Evolutionary conservation across 2,329 filamentous ascomycete genomes (phyloP).

Genomic region (Fusarium nodosum): DNA sequence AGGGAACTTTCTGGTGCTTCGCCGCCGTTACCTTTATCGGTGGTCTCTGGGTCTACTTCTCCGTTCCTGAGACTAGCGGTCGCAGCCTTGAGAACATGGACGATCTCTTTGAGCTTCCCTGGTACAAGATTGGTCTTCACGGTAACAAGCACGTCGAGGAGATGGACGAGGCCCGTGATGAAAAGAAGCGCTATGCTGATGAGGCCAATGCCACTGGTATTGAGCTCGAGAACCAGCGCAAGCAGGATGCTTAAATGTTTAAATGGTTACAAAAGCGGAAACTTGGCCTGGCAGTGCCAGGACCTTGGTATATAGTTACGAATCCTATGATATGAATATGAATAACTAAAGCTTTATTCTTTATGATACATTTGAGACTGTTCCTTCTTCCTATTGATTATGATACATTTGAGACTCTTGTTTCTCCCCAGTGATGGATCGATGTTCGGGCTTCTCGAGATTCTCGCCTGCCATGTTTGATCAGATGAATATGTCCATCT

Average conservation of each 20-base stretch:
- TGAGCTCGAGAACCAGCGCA: conserved; percentile 56
- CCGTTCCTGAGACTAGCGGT: conserved; percentile 79
- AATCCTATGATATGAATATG: conserved; percentile 25
- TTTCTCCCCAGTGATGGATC: neutral
- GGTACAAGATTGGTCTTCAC: conserved; percentile 77
- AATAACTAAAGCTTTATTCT: conserved; percentile 10
- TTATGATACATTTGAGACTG: neutral
- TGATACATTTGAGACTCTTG: neutral
- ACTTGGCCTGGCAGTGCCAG: neutral
- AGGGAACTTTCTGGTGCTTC: conserved; percentile 85
- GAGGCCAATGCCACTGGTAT: conserved; percentile 51
- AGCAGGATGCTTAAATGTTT: conserved; percentile 35
- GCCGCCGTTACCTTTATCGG: conserved; percentile 76
- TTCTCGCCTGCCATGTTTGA: no score
- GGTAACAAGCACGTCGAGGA: conserved; percentile 66
- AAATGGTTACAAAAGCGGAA: neutral
- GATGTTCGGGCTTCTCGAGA: neutral
- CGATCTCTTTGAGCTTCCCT: conserved; percentile 77
- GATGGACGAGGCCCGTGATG: conserved; percentile 59
- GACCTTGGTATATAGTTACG: conserved; percentile 26
- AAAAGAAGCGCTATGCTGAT: conserved; percentile 59
- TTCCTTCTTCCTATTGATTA: neutral
- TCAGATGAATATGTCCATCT: no score
- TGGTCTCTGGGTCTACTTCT: conserved; percentile 78
- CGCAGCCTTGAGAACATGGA: conserved; percentile 78